Percentiles rank a stretch among this genome's conserved stretches.
Evolutionary conservation across 2,329 filamentous ascomycete species (phyloP).

Genomic region (Madurella fahalii): DNA sequence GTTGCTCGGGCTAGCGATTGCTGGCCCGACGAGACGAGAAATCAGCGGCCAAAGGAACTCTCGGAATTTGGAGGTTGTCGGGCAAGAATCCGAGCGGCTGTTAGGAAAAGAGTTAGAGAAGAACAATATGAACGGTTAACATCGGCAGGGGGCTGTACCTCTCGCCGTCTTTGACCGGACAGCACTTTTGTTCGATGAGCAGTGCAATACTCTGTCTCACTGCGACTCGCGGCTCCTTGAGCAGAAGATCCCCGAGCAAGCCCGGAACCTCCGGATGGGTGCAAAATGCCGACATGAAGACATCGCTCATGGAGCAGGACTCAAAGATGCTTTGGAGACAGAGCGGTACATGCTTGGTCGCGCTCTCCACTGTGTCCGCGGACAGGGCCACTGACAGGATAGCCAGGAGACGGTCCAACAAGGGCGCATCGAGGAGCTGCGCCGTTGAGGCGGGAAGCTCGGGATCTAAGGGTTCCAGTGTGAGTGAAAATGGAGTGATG

Average conservation of each 20-base stretch:
- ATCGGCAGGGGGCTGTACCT: not conserved
- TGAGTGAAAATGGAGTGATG: conserved; percentile 19
- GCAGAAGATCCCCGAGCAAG: conserved; percentile 35
- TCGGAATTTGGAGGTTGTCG: conserved; percentile 38
- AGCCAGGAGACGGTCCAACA: conserved; percentile 32
- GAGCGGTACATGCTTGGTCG: conserved; percentile 32
- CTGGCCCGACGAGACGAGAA: conserved; percentile 35
- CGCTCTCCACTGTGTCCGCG: conserved; percentile 24
- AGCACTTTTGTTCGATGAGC: conserved; percentile 32
- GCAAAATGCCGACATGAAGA: conserved; percentile 39
- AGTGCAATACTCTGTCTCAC: conserved; percentile 36
- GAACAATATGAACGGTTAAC: conserved; percentile 12
- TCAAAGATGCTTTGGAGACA: conserved; percentile 40
- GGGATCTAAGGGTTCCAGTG: conserved; percentile 23
- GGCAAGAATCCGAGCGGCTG: conserved; percentile 15
- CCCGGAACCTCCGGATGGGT: conserved; percentile 25
- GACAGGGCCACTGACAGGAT: conserved; percentile 27
- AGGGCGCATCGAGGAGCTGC: conserved; percentile 24
- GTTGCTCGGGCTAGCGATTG: conserved; percentile 30
- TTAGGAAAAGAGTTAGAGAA: not conserved
- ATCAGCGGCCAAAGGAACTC: conserved; percentile 47
- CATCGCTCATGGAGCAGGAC: conserved; percentile 35
- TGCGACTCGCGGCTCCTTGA: conserved; percentile 34
- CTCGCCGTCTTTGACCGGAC: conserved; percentile 13
- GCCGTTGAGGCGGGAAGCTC: conserved; percentile 17